Conservation (phyloP, 2,329 filamentous ascomycete genomes). For the Xylaria sp. region DNA sequence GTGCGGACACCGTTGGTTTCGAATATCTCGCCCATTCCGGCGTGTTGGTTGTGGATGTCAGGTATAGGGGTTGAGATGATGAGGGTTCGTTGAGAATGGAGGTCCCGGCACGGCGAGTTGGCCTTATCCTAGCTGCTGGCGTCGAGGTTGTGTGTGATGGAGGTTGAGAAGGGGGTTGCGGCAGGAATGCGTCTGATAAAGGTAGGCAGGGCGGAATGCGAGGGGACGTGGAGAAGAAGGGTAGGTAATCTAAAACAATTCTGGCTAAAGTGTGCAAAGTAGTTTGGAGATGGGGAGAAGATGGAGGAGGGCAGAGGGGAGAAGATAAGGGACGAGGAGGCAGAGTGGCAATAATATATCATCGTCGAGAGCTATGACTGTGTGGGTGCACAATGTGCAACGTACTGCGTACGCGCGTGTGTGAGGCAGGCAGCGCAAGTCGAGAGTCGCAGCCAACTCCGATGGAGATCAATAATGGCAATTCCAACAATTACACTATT, state of each 20-base stretch:
- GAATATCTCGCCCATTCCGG: constrained; percentile 31
- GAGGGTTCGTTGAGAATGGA: constrained; percentile 4
- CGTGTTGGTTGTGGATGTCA: constrained; percentile 19
- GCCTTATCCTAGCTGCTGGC: constrained; percentile 31
- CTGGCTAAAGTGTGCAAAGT: not conserved
- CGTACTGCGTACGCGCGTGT: no score
- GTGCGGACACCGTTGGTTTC: constrained; percentile 30
- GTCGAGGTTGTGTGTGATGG: constrained; percentile 17
- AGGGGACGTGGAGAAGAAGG: constrained; percentile 9
- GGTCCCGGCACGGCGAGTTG: constrained; percentile 29
- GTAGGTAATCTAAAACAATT: constrained; percentile 1
- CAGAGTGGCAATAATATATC: not conserved
- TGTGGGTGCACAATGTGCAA: no score
- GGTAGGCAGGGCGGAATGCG: constrained; percentile 6
- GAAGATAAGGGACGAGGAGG: not conserved
- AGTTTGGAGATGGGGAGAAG: not conserved
- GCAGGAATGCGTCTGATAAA: constrained; percentile 13
- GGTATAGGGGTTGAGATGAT: constrained; percentile 5
- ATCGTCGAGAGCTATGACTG: not conserved
- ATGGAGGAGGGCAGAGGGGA: not conserved
- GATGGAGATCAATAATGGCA: not conserved
- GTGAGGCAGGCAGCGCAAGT: not conserved
- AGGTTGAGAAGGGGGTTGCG: constrained; percentile 15
- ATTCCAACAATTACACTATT: constrained; percentile 15
- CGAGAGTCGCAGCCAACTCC: constrained; percentile 13